These are phyloP conservation scores for Stentor roeselii DNA, from an alignment of 73 alveolate species.

Conservation along the genomic window DNA sequence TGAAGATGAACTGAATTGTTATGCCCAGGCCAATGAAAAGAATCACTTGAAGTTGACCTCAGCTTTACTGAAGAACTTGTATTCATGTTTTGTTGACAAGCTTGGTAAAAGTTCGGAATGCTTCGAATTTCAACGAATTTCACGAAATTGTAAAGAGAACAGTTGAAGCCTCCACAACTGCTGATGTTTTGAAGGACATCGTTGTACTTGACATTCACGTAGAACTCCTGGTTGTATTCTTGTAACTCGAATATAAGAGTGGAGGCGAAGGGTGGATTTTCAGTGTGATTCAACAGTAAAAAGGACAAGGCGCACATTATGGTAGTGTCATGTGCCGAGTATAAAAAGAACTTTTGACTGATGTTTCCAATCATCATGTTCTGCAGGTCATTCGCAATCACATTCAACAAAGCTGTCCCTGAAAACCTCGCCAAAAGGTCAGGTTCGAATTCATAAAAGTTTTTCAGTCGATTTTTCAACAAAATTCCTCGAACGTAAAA, in stretches of 20 bases:
- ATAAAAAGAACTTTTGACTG: not conserved
- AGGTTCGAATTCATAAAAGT: not conserved
- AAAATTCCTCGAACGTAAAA: not conserved
- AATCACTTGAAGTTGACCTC: not conserved
- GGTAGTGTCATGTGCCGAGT: not conserved
- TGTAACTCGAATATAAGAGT: constrained; percentile 35
- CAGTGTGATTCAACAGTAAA: not conserved
- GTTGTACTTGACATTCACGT: not conserved
- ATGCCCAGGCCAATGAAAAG: not conserved
- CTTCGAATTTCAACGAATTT: not conserved
- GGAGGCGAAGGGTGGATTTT: constrained; percentile 32
- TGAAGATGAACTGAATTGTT: no score
- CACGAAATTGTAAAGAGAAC: constrained; percentile 7
- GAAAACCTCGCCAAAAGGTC: not conserved
- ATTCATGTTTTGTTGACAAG: not conserved
- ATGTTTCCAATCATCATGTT: not conserved
- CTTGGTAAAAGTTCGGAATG: not conserved
- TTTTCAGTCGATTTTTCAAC: not conserved
- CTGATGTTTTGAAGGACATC: not conserved
- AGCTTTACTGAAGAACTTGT: not conserved
- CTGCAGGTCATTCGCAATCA: not conserved
- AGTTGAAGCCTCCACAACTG: not conserved
- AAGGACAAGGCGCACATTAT: not conserved
- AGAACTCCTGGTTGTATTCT: no score
- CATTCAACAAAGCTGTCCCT: not conserved